phyloP scores from a whole-genome alignment of 1,139 yeast species.

The Yamadazyma dendronema region DNA sequence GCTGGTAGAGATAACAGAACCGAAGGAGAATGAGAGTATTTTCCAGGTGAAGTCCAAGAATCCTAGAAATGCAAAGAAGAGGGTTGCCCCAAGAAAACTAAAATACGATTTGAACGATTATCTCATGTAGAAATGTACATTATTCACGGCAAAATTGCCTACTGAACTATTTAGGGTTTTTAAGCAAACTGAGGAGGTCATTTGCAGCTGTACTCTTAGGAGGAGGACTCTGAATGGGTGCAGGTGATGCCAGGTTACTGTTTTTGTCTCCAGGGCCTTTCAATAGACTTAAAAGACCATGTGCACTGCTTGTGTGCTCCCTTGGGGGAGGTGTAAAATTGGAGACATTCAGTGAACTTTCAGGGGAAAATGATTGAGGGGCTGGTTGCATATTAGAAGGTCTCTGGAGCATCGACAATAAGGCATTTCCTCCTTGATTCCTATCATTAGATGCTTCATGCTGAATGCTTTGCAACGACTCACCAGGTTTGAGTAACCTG shows the following conservation, averaged over 20 bases:
- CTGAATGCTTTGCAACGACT: constrained; percentile 20
- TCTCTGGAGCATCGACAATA: constrained; percentile 16
- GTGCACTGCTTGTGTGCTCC: constrained; percentile 1
- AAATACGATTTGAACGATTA: not conserved
- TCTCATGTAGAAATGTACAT: not conserved
- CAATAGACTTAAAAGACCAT: constrained; percentile 10
- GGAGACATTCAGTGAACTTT: not conserved
- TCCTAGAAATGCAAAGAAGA: constrained; percentile 2
- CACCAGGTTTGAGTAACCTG: constrained; percentile 31
- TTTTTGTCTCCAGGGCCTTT: constrained; percentile 3
- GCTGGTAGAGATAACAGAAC: not conserved
- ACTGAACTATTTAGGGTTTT: constrained; percentile 1
- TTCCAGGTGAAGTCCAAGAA: constrained; percentile 1
- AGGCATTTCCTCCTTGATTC: constrained; percentile 12
- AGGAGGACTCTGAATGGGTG: constrained; percentile 2
- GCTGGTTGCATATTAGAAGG: too few species aligned
- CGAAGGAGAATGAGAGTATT: not conserved
- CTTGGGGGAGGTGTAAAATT: not conserved
- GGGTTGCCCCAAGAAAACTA: constrained; percentile 1
- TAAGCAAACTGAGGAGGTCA: constrained; percentile 15
- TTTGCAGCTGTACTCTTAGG: constrained; percentile 13
- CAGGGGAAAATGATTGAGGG: not conserved
- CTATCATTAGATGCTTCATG: constrained; percentile 4
- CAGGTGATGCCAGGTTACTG: constrained; percentile 5
- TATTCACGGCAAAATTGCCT: not conserved